Evolutionary conservation across 257 asterid species (phyloP), one percentile per base, ranked within the genome.

Genomic region (Sherardia arvensis): DNA sequence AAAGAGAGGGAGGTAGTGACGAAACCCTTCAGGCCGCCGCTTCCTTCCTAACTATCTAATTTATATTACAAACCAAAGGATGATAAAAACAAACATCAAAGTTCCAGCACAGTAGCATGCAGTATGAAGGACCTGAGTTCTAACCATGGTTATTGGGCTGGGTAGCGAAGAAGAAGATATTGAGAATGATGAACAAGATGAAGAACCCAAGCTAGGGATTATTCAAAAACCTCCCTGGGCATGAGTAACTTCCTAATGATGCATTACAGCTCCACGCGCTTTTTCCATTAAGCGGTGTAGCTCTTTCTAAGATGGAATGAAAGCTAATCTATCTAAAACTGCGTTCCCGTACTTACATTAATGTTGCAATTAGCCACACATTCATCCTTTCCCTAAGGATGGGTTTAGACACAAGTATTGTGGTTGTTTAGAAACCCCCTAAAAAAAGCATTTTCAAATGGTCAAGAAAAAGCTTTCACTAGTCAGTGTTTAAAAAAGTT

Each of bases 131-230:
- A 76, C 87, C 94, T 58, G 77, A 83, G 94, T 80, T 85, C 94
- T 88, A 85, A 85, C 96, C 94, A 88, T 88, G 94, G 91, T 84
- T 79, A 85, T 79, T 81, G 76, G 40, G 53, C 79, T 65, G 68
- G 79, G 61, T 27, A 29, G 43, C 3, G 5, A 57, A n/a, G 55
- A 48, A 17, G 53, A 45, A 12, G 74, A 65, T 73, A 82, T 67
- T 79, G 76, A 62, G 75, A 82, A 76, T 77, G 79, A 71, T 78
- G 76, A 64, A 75, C 82, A 76, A 75, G 76, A 65, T 75, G 83
- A 76, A 80, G 80, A 71, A 81, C 84, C 85, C 85, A 60, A 32
- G 82, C 83, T 15, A 3, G 49, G 49, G 49, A 43, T 43, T 43
- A 79, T 69, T 78, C 81, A 76, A 88, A 79, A 80, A 76, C 83